Percentiles rank a stretch among this genome's conserved stretches.
Conservation (phyloP, 495 filamentous ascomycete species). For the Annulohypoxylon nitens region DNA sequence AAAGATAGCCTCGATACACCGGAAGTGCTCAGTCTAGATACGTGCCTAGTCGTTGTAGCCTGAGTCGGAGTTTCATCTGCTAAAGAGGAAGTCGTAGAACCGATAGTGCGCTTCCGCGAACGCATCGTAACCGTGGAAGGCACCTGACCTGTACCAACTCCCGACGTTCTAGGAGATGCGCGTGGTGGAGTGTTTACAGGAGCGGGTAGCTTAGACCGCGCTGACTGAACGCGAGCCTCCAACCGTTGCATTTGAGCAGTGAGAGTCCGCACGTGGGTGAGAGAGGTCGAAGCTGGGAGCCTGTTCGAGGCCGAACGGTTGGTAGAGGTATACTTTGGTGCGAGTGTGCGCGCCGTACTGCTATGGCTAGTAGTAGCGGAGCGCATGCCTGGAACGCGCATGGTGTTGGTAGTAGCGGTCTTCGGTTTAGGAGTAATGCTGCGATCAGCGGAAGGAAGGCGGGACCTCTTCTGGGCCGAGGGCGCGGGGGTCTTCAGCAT, state of each 20-base stretch:
- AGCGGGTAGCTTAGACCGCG: slow-evolving; percentile 88
- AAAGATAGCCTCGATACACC: slow-evolving; percentile 67
- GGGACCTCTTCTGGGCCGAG: slow-evolving; percentile 58
- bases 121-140: slow-evolving; percentile 82
- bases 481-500: slow-evolving; percentile 49
- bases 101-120: slow-evolving; percentile 75
- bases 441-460: slow-evolving; percentile 62
- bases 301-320: slow-evolving; percentile 57
- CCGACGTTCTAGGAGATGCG: slow-evolving; percentile 74
- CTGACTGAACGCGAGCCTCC: slow-evolving; percentile 93
- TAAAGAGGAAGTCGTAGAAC: slow-evolving; percentile 70
- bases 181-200: slow-evolving; percentile 85
- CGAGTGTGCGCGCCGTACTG: slow-evolving; percentile 50
- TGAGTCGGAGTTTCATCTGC: slow-evolving; percentile 56
- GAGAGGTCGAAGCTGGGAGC: slow-evolving; percentile 83
- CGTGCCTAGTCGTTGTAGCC: slow-evolving; percentile 62
- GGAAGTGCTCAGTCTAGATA: slow-evolving; percentile 65
- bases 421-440: slow-evolving; percentile 65
- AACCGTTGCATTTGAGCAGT: slow-evolving; percentile 97
- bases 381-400: slow-evolving; percentile 54
- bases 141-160: slow-evolving; percentile 68
- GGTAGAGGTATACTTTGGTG: slow-evolving; percentile 47
- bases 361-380: slow-evolving; percentile 47
- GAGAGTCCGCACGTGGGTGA: slow-evolving; percentile 91
- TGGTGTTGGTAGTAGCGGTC: slow-evolving; percentile 47